A percentile compares a stretch with the other conserved stretches of the same genome.
phyloP scores from a whole-genome alignment of 371 early-diverging fungal species.

The Basidiobolus meristosporus region DNA sequence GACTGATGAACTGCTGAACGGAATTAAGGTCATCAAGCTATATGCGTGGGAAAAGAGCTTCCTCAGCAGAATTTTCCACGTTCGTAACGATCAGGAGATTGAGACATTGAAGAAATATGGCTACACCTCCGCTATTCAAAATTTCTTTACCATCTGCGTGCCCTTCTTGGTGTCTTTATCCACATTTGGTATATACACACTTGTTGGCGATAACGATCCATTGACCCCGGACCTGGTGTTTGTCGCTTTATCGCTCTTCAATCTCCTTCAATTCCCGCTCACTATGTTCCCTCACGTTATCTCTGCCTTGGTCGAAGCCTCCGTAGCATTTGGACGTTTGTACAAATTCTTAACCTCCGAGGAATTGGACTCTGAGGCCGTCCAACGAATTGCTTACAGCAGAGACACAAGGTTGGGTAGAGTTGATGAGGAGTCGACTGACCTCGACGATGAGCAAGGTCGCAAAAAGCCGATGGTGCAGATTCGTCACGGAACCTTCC shows the following conservation, averaged over 20 bases:
- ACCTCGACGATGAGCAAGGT: constrained; percentile 6
- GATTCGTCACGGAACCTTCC: constrained; percentile 24
- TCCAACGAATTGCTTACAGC: constrained; percentile 20
- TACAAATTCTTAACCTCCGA: constrained; percentile 48
- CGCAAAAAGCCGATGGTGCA: constrained; percentile 12
- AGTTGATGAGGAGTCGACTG: constrained; percentile 8
- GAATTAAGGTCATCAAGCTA: constrained; percentile 80
- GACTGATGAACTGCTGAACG: constrained; percentile 85
- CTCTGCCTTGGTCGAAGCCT: constrained; percentile 56
- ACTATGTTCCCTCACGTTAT: constrained; percentile 47
- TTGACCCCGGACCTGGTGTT: constrained; percentile 65
- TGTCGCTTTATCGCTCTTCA: constrained; percentile 79
- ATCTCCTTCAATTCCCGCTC: constrained; percentile 84
- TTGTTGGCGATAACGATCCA: constrained; percentile 24
- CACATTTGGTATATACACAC: constrained; percentile 65
- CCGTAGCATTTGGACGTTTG: constrained; percentile 68
- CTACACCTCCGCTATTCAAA: constrained; percentile 29
- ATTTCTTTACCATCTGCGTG: constrained; percentile 50
- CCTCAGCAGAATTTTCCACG: constrained; percentile 22
- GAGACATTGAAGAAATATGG: constrained; percentile 59
- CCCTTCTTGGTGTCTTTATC: constrained; percentile 77
- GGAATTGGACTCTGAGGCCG: constrained; percentile 49
- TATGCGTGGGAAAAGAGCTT: constrained; percentile 42
- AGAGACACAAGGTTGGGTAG: neutral
- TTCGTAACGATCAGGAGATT: constrained; percentile 61